Percentiles rank a stretch among this genome's conserved stretches.
Conservation (phyloP, 2,329 filamentous ascomycete genomes). For the Fusarium newnesense region DNA sequence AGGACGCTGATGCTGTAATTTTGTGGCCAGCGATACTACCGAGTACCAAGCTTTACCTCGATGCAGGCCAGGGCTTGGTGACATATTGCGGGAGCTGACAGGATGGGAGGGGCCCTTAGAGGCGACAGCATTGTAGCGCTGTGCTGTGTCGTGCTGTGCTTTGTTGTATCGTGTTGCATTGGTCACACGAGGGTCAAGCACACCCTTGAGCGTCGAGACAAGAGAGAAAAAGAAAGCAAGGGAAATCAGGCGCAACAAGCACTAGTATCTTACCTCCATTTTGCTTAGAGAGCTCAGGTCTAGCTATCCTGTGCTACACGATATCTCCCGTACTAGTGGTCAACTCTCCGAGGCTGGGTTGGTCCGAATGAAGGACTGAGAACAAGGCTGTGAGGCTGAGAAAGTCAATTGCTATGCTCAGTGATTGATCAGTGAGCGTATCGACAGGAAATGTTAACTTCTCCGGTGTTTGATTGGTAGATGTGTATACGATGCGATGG, state of each 20-base stretch:
- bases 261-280: slow-evolving; percentile 37
- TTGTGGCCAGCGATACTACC: slow-evolving; percentile 19
- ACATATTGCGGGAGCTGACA: slow-evolving; percentile 10
- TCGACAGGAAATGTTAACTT: slow-evolving; percentile 4
- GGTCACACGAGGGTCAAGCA: slow-evolving; percentile 30
- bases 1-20: slow-evolving; percentile 3
- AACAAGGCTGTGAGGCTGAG: slow-evolving; percentile 30
- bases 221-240: not conserved
- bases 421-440: slow-evolving; percentile 4
- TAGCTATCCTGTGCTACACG: not conserved
- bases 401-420: slow-evolving; percentile 19
- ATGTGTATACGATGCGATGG: not conserved
- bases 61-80: not conserved
- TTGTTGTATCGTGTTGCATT: not conserved
- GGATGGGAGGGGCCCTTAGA: not conserved
- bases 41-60: not conserved
- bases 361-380: not conserved
- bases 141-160: not conserved
- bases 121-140: not conserved
- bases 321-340: slow-evolving; percentile 6
- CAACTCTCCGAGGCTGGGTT: slow-evolving; percentile 11
- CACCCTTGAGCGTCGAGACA: slow-evolving; percentile 12
- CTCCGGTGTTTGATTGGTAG: slow-evolving; percentile 1
- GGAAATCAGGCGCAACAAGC: not conserved
- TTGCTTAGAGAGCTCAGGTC: not conserved